phyloP scores from a whole-genome alignment of 1,284 basidiomycete genomes.

The Ceratobasidium papillatum region DNA sequence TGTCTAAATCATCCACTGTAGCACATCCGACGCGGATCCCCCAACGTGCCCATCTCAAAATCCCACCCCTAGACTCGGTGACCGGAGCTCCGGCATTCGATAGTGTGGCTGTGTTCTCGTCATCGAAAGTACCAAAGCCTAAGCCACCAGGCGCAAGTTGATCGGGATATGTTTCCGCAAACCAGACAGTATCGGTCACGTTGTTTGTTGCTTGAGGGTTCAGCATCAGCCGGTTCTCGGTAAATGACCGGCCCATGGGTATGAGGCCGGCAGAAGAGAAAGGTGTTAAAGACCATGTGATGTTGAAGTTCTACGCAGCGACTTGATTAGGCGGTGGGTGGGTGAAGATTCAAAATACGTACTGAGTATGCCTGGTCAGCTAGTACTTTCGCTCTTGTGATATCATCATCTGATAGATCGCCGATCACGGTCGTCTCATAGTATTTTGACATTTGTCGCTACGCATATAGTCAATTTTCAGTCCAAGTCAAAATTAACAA shows the following conservation, averaged over 20 bases:
- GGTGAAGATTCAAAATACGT: background rate
- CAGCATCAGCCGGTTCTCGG: background rate
- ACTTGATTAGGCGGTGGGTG: background rate
- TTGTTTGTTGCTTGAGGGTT: conserved; percentile 21
- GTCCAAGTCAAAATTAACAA: background rate
- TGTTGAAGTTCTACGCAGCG: conserved; percentile 29
- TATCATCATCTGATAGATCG: conserved; percentile 18
- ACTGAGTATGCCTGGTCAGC: conserved; percentile 26
- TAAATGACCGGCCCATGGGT: conserved; percentile 15
- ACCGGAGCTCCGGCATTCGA: background rate
- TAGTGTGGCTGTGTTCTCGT: background rate
- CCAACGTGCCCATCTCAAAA: conserved; percentile 32
- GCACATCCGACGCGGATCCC: conserved; percentile 31
- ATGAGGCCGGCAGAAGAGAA: conserved; percentile 30
- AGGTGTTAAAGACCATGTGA: conserved; percentile 30
- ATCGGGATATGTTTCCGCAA: conserved; percentile 35
- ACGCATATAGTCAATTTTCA: background rate
- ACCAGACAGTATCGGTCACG: conserved; percentile 15
- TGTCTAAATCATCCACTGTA: background rate
- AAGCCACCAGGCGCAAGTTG: conserved; percentile 16
- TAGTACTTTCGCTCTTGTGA: conserved; percentile 4
- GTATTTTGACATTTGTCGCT: conserved; percentile 9
- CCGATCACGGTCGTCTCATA: conserved; percentile 20
- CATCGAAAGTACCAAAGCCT: conserved; percentile 33
- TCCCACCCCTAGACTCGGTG: background rate